Evolutionary conservation across 306 rosid species (phyloP).

Genomic region (Albizia julibrissin): DNA sequence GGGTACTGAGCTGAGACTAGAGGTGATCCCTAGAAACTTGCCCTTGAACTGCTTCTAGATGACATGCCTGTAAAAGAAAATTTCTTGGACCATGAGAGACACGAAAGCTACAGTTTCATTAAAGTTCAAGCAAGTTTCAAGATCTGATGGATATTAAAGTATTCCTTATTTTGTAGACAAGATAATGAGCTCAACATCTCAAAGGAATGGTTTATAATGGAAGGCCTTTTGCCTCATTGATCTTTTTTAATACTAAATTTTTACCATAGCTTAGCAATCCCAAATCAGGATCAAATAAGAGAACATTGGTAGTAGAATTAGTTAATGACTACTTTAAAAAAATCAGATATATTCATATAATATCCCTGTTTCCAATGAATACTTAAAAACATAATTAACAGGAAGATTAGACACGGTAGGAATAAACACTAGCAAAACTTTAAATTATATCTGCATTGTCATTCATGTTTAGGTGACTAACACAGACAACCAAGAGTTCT

Average conservation of each 20-base stretch:
- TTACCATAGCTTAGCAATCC: neutral
- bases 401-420: too few relatives aligned
- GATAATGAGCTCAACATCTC: slow-evolving; percentile 17
- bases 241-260: neutral
- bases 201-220: slow-evolving; percentile 1
- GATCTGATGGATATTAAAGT: slow-evolving; percentile 6
- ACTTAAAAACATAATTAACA: too few relatives aligned
- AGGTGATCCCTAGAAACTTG: slow-evolving; percentile 63
- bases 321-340: too few relatives aligned
- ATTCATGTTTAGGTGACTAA: too few relatives aligned
- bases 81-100: slow-evolving; percentile 9
- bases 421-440: too few relatives aligned
- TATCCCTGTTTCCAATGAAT: too few relatives aligned
- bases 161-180: neutral
- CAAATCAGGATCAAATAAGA: slow-evolving; percentile 18
- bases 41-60: slow-evolving; percentile 47
- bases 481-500: too few relatives aligned
- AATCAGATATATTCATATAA: too few relatives aligned
- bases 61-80: slow-evolving; percentile 63
- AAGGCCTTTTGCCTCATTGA: neutral
- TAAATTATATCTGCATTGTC: too few relatives aligned
- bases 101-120: neutral
- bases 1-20: slow-evolving; percentile 53
- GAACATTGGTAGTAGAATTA: slow-evolving; percentile 20
- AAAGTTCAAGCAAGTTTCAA: neutral